Percentiles rank a stretch among this genome's conserved stretches.
phyloP scores from a whole-genome alignment of 805 yeast species.

The Pichia deserticola region DNA sequence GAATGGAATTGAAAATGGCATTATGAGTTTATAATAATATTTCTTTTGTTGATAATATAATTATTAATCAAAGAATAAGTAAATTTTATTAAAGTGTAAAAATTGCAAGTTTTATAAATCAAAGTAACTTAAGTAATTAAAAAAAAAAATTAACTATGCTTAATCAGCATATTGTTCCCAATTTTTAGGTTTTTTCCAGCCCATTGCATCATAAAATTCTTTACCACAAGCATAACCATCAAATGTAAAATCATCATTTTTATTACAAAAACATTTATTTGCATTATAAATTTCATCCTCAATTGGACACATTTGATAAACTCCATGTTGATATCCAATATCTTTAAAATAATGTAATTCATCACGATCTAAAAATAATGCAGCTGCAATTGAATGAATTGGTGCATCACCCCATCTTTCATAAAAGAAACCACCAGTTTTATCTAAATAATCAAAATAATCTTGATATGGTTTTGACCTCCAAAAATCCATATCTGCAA shows the following conservation, averaged over 20 bases:
- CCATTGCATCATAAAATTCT: conserved; percentile 23
- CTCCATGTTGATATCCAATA: conserved; percentile 64
- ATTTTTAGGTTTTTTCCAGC: conserved; percentile 20
- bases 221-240: conserved; percentile 31
- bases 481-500: conserved; percentile 67
- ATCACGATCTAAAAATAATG: conserved; percentile 47
- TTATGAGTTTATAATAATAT: too few species aligned
- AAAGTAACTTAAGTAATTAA: too few species aligned
- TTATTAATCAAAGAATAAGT: too few species aligned
- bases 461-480: conserved; percentile 48
- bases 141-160: background rate
- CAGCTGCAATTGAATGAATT: conserved; percentile 71
- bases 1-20: too few species aligned
- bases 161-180: conserved; percentile 22
- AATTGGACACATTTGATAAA: conserved; percentile 38
- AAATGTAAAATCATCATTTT: conserved; percentile 32
- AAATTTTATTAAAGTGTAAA: too few species aligned
- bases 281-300: conserved; percentile 21
- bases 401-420: conserved; percentile 96
- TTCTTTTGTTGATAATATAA: too few species aligned
- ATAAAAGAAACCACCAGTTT: conserved; percentile 70
- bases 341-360: conserved; percentile 68
- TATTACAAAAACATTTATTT: conserved; percentile 34
- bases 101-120: too few species aligned
- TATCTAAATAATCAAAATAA: conserved; percentile 57